A percentile compares a stretch with the other conserved stretches of the same genome.
Evolutionary conservation across 768 basidiomycete species (phyloP).

Genomic region (Tricholoma flavovirens): DNA sequence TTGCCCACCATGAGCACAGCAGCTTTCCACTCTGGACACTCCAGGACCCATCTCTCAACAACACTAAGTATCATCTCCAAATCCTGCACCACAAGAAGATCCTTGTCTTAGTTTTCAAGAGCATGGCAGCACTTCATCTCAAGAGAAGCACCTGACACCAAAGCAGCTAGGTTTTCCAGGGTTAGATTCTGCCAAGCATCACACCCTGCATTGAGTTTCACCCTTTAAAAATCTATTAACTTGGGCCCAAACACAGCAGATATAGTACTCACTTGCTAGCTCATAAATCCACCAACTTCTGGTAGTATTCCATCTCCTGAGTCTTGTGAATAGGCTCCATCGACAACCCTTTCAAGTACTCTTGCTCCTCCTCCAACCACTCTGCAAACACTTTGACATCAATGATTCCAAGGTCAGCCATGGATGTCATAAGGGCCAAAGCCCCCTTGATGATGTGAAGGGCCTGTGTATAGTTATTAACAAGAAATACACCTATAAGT

Average conservation of each 20-base stretch:
- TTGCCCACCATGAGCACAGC: background rate
- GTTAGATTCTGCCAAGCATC: background rate
- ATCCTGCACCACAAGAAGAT: background rate
- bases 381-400: background rate
- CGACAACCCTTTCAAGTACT: background rate
- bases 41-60: background rate
- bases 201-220: background rate
- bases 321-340: conserved; percentile 3
- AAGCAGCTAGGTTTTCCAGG: background rate
- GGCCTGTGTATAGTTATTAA: background rate
- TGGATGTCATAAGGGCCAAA: background rate
- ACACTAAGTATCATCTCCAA: background rate
- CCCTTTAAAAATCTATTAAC: background rate
- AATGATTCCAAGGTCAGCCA: background rate
- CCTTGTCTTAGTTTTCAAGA: background rate
- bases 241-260: background rate
- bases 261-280: background rate
- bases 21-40: background rate
- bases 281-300: background rate
- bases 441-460: background rate
- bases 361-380: background rate
- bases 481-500: background rate
- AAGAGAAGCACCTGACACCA: background rate
- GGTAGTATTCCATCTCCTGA: background rate
- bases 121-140: background rate